phyloP scores from a whole-genome alignment of 495 filamentous ascomycete genomes.

The Penicillium argentinense region DNA sequence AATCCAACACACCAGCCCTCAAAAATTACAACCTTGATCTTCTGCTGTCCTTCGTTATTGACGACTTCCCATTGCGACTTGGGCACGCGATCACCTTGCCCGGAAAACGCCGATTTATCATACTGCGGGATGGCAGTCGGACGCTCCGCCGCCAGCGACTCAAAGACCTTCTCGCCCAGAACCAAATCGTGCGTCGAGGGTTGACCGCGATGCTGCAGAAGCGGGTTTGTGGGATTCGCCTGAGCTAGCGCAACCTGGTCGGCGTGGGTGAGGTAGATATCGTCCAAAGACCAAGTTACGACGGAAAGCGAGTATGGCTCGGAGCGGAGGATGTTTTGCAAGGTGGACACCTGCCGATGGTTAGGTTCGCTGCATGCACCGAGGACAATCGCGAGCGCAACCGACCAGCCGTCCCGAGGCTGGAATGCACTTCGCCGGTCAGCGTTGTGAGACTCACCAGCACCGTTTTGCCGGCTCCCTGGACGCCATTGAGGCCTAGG shows the following conservation, averaged over 20 bases:
- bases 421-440: slow-evolving; percentile 5
- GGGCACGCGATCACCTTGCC: slow-evolving; percentile 75
- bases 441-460: slow-evolving; percentile 51
- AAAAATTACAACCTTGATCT: slow-evolving; percentile 67
- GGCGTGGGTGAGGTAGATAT: slow-evolving; percentile 78
- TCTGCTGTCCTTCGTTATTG: slow-evolving; percentile 52
- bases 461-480: slow-evolving; percentile 90
- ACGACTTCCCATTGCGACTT: slow-evolving; percentile 59
- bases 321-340: slow-evolving; percentile 64
- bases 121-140: slow-evolving; percentile 71
- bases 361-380: neutral
- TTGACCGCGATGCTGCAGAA: slow-evolving; percentile 82
- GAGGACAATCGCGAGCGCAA: too few relatives aligned
- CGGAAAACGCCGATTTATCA: slow-evolving; percentile 77
- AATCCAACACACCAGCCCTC: slow-evolving; percentile 96
- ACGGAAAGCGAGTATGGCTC: slow-evolving; percentile 68
- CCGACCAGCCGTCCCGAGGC: slow-evolving; percentile 11
- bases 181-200: slow-evolving; percentile 81
- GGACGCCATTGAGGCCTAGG: slow-evolving; percentile 64
- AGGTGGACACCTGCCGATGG: slow-evolving; percentile 55
- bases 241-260: slow-evolving; percentile 67
- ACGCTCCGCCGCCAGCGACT: slow-evolving; percentile 51
- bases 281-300: slow-evolving; percentile 82
- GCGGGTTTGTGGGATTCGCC: slow-evolving; percentile 64
- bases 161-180: slow-evolving; percentile 63